A percentile compares a stretch with the other conserved stretches of the same genome.
Conservation (phyloP, 306 rosid genomes). For the Lathyrus oleraceus region DNA sequence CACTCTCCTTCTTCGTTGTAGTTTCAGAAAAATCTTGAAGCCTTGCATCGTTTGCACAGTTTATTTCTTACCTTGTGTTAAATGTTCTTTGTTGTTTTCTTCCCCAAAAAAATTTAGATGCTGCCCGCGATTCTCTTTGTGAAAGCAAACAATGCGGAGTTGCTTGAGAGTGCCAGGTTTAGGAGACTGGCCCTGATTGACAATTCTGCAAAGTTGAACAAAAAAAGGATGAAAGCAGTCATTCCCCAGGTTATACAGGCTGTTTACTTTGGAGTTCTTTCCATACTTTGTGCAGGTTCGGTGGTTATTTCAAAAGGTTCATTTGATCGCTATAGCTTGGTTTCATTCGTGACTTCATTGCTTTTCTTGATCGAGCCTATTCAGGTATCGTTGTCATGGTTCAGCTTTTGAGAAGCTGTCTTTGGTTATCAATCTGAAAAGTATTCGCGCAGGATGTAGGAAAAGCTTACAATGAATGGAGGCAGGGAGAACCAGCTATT, state of each 20-base stretch:
- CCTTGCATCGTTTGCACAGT: neutral
- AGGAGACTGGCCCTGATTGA: slow-evolving; percentile 65
- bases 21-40: neutral
- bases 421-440: slow-evolving; percentile 57
- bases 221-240: slow-evolving; percentile 83
- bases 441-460: slow-evolving; percentile 80
- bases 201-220: slow-evolving; percentile 55
- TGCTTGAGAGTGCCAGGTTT: slow-evolving; percentile 70
- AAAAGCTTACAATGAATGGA: slow-evolving; percentile 87
- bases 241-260: slow-evolving; percentile 79
- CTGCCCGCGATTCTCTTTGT: slow-evolving; percentile 85
- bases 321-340: slow-evolving; percentile 52
- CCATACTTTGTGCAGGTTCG: slow-evolving; percentile 55
- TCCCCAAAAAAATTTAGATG: slow-evolving; percentile 40
- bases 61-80: slow-evolving; percentile 24
- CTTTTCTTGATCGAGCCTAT: slow-evolving; percentile 79
- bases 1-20: neutral
- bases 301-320: slow-evolving; percentile 65
- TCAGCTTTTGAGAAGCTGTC: slow-evolving; percentile 54
- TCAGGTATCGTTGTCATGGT: slow-evolving; percentile 63
- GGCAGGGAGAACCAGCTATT: slow-evolving; percentile 87
- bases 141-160: slow-evolving; percentile 79
- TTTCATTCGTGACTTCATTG: slow-evolving; percentile 73
- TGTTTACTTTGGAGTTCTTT: slow-evolving; percentile 62
- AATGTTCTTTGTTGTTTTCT: neutral